These are phyloP conservation scores for Pestalotiopsis sp. DNA, from an alignment of 2,329 filamentous ascomycete genomes.

Conservation along the genomic window DNA sequence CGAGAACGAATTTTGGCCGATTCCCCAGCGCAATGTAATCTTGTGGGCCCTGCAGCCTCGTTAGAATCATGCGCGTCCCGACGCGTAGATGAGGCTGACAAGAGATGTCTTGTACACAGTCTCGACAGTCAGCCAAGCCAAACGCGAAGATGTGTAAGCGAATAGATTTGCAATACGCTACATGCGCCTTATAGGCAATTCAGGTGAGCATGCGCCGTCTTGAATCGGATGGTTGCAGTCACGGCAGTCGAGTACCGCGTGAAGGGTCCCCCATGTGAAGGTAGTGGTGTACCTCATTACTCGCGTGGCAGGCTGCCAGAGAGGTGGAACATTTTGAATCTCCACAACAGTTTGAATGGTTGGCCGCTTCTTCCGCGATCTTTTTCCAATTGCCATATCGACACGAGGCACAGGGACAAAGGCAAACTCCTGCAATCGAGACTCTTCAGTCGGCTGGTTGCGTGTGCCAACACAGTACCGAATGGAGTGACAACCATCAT, in stretches of 20 bases:
- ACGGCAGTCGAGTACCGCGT: neutral
- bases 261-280: neutral
- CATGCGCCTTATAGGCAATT: neutral
- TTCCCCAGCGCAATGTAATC: neutral
- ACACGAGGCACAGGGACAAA: too few species aligned
- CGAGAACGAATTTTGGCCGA: neutral
- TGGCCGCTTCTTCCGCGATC: neutral
- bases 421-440: too few species aligned
- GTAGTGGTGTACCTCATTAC: neutral
- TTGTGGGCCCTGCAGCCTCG: conserved; percentile 5
- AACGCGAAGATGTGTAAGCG: neutral
- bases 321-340: neutral
- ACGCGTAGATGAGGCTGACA: conserved; percentile 5
- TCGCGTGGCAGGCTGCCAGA: neutral
- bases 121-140: neutral
- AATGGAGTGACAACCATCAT: neutral
- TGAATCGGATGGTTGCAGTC: neutral
- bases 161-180: neutral
- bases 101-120: neutral
- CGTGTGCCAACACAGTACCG: neutral
- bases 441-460: neutral
- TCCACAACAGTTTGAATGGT: neutral
- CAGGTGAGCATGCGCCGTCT: neutral
- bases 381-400: neutral
- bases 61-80: neutral